Conservation (phyloP, 1,139 yeast genomes). For the Pichia sp. region DNA sequence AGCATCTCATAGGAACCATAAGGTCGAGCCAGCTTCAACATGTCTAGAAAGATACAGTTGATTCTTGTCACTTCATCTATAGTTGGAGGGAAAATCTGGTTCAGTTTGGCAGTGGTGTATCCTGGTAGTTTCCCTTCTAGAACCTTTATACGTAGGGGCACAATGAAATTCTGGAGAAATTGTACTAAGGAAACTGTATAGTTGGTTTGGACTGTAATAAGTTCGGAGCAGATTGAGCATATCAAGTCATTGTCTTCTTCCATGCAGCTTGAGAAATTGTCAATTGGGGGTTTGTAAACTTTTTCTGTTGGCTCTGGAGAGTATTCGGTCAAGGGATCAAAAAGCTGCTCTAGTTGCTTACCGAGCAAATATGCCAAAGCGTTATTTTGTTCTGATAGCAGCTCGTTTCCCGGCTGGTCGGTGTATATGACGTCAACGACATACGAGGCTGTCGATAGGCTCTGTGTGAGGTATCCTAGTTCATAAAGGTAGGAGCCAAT, state of each 20-base stretch:
- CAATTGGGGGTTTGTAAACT: conserved; percentile 52
- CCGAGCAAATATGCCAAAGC: conserved; percentile 72
- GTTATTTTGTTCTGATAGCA: conserved; percentile 62
- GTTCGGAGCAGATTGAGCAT: conserved; percentile 58
- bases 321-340: conserved; percentile 85
- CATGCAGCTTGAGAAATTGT: not conserved
- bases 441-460: conserved; percentile 50
- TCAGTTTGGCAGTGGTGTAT: conserved; percentile 55
- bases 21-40: conserved; percentile 61
- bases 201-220: conserved; percentile 66
- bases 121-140: conserved; percentile 50
- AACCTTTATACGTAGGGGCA: conserved; percentile 72
- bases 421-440: conserved; percentile 74
- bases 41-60: conserved; percentile 76
- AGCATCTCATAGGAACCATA: conserved; percentile 71
- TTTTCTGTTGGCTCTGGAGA: conserved; percentile 83
- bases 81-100: conserved; percentile 86
- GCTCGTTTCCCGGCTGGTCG: conserved; percentile 35
- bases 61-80: conserved; percentile 89
- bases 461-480: conserved; percentile 45
- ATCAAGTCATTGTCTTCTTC: conserved; percentile 33
- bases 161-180: conserved; percentile 70
- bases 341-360: conserved; percentile 78
- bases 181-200: conserved; percentile 68
- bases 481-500: conserved; percentile 49